Evolutionary conservation across 2,329 filamentous ascomycete genomes (phyloP), one percentile per base, ranked within the genome.

Genomic region (Rasamsonia emersonii): DNA sequence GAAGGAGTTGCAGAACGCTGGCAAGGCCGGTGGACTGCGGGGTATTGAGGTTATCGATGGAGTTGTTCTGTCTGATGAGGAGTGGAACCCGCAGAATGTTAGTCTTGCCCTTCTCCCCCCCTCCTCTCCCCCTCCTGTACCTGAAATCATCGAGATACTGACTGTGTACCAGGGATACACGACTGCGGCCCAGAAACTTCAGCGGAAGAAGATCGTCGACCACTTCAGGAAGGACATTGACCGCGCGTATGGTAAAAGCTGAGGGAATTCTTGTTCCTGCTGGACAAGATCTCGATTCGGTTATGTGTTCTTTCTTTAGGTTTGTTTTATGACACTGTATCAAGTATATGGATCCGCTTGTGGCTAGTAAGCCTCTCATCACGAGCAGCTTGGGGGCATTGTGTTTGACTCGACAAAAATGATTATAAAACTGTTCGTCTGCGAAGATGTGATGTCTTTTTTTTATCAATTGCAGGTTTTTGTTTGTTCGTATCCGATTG

Each of bases 101-200:
- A 49, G 59, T 53, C 21, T 18, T 5, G 6, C 15, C 10, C 15
- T 30, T 19, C 29, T 3, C 15, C 9, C 17, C 24, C 23, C n/a
- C 20, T 19, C 16, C 13, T 27, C 8, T 35, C 11, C 21, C 17
- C 5, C 11, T 17, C 26, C 15, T 9, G 18, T 19, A 31, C 28
- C 42, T 53, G 47, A n/a, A n/a, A n/a, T n/a, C n/a, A n/a, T n/a
- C n/a, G n/a, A n/a, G n/a, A n/a, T n/a, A 47, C 59, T 60, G 51
- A 59, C 43, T 39, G 18, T n/a, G 4, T 24, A 34, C 33, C 43
- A 82, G 78, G 68, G 69, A 35, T 67, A 77, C 35, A 72, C 79
- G 34, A 82, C 79, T 28, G 77, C 79, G 8, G 79, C 79, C 3
- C 79, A 83, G 58, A 84, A 84, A 52, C 65, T 84, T 30, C 80